A percentile compares a stretch with the other conserved stretches of the same genome.
phyloP scores from a whole-genome alignment of 306 rosid species.

The Cicer yamashitae region DNA sequence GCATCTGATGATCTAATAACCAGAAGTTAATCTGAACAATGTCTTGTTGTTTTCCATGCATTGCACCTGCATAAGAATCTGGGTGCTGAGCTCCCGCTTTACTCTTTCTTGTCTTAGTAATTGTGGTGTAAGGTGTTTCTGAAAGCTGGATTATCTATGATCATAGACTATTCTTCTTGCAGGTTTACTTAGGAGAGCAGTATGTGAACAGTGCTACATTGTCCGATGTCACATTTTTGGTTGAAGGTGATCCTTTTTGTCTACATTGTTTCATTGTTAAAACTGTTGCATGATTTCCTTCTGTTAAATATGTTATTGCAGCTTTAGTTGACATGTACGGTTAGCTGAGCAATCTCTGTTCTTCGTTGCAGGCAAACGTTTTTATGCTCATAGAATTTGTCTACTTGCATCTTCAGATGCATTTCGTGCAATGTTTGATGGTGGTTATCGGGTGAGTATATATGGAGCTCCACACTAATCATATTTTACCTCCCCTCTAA shows the following conservation, averaged over 20 bases:
- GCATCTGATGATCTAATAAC: constrained; percentile 13
- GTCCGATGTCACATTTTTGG: constrained; percentile 93
- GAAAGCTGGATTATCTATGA: constrained; percentile 35
- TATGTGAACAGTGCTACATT: constrained; percentile 81
- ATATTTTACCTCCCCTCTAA: constrained; percentile 14
- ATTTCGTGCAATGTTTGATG: constrained; percentile 99
- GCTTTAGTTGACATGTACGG: constrained; percentile 36
- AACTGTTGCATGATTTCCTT: background rate
- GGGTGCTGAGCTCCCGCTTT: constrained; percentile 29
- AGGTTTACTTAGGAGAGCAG: constrained; percentile 96
- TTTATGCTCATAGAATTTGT: constrained; percentile 96
- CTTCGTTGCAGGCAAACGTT: constrained; percentile 77
- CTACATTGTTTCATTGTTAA: constrained; percentile 35
- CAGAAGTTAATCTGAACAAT: constrained; percentile 22
- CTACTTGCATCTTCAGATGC: constrained; percentile 97
- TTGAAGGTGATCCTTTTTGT: constrained; percentile 72
- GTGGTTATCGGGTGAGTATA: constrained; percentile 93
- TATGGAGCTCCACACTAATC: constrained; percentile 5
- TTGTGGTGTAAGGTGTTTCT: background rate
- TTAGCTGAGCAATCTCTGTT: constrained; percentile 35
- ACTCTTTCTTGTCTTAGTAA: constrained; percentile 3
- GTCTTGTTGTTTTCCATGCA: constrained; percentile 32
- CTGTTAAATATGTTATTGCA: constrained; percentile 12
- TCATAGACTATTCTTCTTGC: constrained; percentile 51
- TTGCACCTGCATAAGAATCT: constrained; percentile 35